Base-by-base conservation (phyloP, 495 filamentous ascomycete genomes). In the Acidomyces sp. region DNA sequence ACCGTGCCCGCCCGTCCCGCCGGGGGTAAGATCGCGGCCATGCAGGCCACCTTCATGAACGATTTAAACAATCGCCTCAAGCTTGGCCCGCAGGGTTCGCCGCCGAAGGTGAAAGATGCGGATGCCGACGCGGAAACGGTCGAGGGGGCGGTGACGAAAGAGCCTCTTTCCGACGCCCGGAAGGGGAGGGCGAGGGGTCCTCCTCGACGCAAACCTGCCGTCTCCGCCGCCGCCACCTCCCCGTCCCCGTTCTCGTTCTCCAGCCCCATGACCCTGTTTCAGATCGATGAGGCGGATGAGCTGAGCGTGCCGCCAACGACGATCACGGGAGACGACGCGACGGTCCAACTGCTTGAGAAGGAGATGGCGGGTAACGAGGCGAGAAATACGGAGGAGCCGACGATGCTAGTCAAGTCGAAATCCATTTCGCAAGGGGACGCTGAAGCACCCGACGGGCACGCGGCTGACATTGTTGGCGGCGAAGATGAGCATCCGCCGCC, bases 131-230 rank as follows among this genome's bases (percentile, higher is more conserved):
- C 20, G 5, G 57, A 60, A n/a, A 4, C 12, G 4, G 13, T 28
- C 7, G 31, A 6, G 6, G 68, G 66, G 3, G 69, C 70, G 49
- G n/a, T n/a, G n/a, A 77, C 88, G 54, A 88, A 86, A 59, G 73
- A 67, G 13, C 84, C 85, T 10, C 62, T 97, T 21, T 68, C 63
- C 24, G 90, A 96, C 63, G 84, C 85, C 21, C 70, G 92, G 39
- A 96, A 96, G 63, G 75, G 85, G 11, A 67, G 90, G 41, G 90
- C 90, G 13, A 78, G 82, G 48, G 92, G 90, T 17, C 90, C 90
- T 6, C 77, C 80, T 49, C 72, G 90, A 44, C 68, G 90, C 55
- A 80, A 78, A 63, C 77, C 75, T n/a, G 72, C 68, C 9, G 60
- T 47, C 18, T 54, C 57, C 28, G 55, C 45, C 21, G 39, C 54